A percentile compares a stretch with the other conserved stretches of the same genome.
Conservation (phyloP, 2,329 filamentous ascomycete species). For the Diaporthe aspalathi region DNA sequence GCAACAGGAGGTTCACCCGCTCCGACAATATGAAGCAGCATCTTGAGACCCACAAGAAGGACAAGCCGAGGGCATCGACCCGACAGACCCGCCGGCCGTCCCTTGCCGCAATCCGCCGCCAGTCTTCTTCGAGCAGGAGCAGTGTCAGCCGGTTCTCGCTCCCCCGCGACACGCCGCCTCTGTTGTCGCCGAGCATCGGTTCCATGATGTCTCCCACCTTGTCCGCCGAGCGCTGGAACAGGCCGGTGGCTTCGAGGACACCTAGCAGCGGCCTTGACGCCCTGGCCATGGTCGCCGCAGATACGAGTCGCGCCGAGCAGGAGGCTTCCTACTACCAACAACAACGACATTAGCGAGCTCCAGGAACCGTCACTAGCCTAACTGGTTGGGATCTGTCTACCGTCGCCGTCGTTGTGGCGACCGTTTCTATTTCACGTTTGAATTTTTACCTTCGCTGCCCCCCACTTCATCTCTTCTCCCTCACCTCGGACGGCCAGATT, state of each 20-base stretch:
- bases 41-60: slow-evolving; percentile 79
- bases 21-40: slow-evolving; percentile 92
- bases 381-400: background rate
- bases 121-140: slow-evolving; percentile 45
- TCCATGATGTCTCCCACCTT: slow-evolving; percentile 60
- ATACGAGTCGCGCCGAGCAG: slow-evolving; percentile 56
- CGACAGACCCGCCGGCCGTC: slow-evolving; percentile 42
- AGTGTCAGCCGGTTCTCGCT: slow-evolving; percentile 38
- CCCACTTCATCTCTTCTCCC: slow-evolving; percentile 30
- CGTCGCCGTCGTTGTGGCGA: background rate
- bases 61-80: slow-evolving; percentile 62
- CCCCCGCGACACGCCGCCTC: slow-evolving; percentile 48
- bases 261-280: slow-evolving; percentile 66
- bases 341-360: background rate
- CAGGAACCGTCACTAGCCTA: background rate
- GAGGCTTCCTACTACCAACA: slow-evolving; percentile 44
- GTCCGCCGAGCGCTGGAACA: slow-evolving; percentile 57
- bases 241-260: slow-evolving; percentile 55
- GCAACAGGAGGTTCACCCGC: slow-evolving; percentile 78
- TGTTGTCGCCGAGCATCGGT: slow-evolving; percentile 48
- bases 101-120: slow-evolving; percentile 41
- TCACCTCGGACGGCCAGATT: slow-evolving; percentile 31
- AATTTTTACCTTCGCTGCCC: background rate
- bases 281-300: slow-evolving; percentile 64
- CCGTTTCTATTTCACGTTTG: background rate